Conservation (phyloP, 1,284 basidiomycete species). For the Marasmius sp. region DNA sequence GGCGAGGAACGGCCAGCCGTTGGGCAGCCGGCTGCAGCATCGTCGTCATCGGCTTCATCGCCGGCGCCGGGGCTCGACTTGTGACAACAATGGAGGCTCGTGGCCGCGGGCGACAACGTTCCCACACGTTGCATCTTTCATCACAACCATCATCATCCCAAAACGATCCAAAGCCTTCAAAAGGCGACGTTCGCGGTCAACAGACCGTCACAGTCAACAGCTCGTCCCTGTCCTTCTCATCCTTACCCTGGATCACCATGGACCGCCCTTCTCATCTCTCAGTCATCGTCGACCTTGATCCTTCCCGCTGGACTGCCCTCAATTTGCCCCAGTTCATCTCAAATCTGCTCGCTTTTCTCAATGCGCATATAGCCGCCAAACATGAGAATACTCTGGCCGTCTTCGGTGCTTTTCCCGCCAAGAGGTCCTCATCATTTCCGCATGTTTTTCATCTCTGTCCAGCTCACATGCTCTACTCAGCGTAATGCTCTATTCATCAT, state of each 20-base stretch:
- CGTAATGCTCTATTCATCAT: constrained; percentile 73
- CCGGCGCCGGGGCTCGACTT: constrained; percentile 4
- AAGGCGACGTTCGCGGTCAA: not conserved
- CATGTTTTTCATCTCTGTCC: not conserved
- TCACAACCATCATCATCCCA: constrained; percentile 3
- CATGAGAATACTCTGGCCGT: constrained; percentile 93
- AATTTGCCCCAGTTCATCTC: constrained; percentile 69
- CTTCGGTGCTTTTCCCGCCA: constrained; percentile 84
- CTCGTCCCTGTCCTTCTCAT: not conserved
- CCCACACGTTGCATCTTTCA: not conserved
- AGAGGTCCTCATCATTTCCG: constrained; percentile 49
- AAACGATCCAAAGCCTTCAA: not conserved
- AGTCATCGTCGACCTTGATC: constrained; percentile 81
- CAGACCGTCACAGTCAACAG: not conserved
- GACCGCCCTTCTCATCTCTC: constrained; percentile 32
- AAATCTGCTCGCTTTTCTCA: constrained; percentile 87
- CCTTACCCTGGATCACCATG: not conserved
- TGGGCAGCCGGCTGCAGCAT: not conserved
- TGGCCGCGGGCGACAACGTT: not conserved
- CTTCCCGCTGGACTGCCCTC: constrained; percentile 78
- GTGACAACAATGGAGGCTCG: constrained; percentile 4
- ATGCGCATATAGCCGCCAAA: constrained; percentile 87
- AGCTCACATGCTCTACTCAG: constrained; percentile 34
- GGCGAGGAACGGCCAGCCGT: constrained; percentile 1
- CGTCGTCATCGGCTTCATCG: constrained; percentile 4